phyloP scores from a whole-genome alignment of 1,284 basidiomycete genomes.

The Earliella scabrosa region DNA sequence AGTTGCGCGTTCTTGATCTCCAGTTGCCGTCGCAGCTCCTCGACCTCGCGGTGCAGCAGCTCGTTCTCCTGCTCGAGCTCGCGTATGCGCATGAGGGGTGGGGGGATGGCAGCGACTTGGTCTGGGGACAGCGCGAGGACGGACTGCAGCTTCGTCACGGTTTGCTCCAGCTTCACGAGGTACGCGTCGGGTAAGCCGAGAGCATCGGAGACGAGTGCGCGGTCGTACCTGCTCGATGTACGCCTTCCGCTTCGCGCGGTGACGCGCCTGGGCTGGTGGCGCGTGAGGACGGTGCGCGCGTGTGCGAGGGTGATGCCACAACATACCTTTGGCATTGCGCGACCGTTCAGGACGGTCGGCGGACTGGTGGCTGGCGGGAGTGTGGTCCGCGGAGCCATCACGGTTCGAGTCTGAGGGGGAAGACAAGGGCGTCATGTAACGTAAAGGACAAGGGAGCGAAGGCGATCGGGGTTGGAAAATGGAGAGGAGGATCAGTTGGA shows the following conservation, averaged over 20 bases:
- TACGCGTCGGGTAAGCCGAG: conserved; percentile 4
- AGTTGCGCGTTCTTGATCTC: conserved; percentile 34
- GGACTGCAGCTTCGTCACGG: conserved; percentile 78
- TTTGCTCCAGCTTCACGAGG: conserved; percentile 68
- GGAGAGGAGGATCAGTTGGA: conserved; percentile 28
- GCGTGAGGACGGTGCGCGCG: background rate
- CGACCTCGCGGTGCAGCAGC: conserved; percentile 68
- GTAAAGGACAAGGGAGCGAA: conserved; percentile 34
- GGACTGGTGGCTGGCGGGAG: conserved; percentile 5
- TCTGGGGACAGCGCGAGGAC: conserved; percentile 71
- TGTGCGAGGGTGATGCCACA: background rate
- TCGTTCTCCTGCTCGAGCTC: conserved; percentile 79
- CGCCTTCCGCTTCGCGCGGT: conserved; percentile 91
- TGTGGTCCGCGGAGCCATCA: conserved; percentile 24
- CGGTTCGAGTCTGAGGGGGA: conserved; percentile 28
- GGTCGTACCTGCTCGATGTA: conserved; percentile 83
- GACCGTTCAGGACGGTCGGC: conserved; percentile 69
- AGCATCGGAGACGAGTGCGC: conserved; percentile 8
- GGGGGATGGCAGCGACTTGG: conserved; percentile 69
- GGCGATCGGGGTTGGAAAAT: conserved; percentile 37
- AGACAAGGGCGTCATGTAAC: conserved; percentile 39
- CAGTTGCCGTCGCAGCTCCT: conserved; percentile 66
- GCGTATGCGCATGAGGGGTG: conserved; percentile 69
- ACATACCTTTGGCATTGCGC: conserved; percentile 38
- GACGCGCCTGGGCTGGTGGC: conserved; percentile 78